Evolutionary conservation across 768 basidiomycete species (phyloP).

Genomic region (Roridomyces roridus): DNA sequence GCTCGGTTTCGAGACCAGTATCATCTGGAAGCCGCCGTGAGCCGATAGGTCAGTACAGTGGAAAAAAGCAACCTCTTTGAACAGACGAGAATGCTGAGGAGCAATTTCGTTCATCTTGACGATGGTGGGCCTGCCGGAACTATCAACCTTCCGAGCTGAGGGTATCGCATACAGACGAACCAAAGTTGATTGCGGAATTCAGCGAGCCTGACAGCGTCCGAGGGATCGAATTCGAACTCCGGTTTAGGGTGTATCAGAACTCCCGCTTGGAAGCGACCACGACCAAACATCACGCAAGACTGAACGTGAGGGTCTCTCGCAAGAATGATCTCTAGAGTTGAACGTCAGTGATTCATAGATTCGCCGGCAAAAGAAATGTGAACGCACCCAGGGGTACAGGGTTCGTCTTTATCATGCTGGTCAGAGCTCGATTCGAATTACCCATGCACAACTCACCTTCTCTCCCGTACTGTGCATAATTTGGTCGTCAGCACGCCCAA

Average conservation of each 20-base stretch:
- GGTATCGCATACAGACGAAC: constrained; percentile 21
- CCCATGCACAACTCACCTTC: constrained; percentile 5
- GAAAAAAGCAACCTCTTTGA: constrained; percentile 43
- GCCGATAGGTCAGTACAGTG: neutral
- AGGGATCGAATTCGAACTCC: constrained; percentile 35
- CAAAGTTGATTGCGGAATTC: constrained; percentile 43
- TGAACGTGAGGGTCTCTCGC: constrained; percentile 38
- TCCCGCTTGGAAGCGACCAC: constrained; percentile 45
- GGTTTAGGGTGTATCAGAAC: constrained; percentile 45
- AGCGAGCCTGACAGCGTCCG: constrained; percentile 32
- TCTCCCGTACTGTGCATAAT: constrained; percentile 25
- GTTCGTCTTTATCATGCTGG: constrained; percentile 9
- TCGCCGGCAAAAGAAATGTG: neutral
- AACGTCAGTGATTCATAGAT: neutral
- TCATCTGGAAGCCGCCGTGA: constrained; percentile 39
- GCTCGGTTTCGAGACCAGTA: constrained; percentile 38
- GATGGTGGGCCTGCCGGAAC: constrained; percentile 45
- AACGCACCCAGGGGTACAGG: constrained; percentile 9
- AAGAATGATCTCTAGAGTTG: constrained; percentile 34
- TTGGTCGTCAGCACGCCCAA: constrained; percentile 47
- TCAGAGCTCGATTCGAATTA: neutral
- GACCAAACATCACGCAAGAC: constrained; percentile 45
- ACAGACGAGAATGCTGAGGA: constrained; percentile 50
- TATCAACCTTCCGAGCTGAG: neutral
- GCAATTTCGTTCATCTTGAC: constrained; percentile 44